Conservation (phyloP, 441 rosid species). For the Eutrema salsugineum region DNA sequence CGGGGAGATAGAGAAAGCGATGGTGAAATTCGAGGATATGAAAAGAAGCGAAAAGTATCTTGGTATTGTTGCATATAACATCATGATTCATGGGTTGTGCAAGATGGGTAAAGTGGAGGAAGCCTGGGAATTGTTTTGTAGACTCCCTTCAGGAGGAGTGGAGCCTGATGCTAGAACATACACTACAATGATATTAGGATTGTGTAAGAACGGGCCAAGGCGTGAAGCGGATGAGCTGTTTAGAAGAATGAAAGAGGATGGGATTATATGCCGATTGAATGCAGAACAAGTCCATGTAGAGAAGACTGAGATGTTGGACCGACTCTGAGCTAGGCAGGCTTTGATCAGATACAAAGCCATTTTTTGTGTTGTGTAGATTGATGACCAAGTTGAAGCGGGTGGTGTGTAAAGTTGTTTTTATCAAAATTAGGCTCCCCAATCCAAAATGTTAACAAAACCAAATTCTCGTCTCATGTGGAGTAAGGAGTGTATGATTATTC, state of each 20-base stretch:
- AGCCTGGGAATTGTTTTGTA: constrained; percentile 11
- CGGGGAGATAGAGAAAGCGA: constrained; percentile 30
- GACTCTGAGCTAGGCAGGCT: not conserved
- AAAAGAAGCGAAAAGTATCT: constrained; percentile 13
- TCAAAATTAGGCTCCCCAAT: no score
- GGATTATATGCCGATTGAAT: constrained; percentile 18
- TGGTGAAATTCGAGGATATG: constrained; percentile 25
- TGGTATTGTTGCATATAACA: constrained; percentile 5
- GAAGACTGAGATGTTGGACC: not conserved
- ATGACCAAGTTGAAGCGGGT: not conserved
- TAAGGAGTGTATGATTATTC: no score
- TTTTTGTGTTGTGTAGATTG: not conserved
- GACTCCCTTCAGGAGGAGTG: constrained; percentile 7
- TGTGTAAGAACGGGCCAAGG: constrained; percentile 24
- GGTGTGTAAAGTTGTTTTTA: not conserved
- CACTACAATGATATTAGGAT: constrained; percentile 31
- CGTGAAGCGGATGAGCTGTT: constrained; percentile 25
- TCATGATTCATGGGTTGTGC: constrained; percentile 22
- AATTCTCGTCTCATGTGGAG: no score
- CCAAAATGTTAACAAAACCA: no score
- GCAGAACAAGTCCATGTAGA: not conserved
- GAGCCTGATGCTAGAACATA: constrained; percentile 29
- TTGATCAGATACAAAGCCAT: not conserved
- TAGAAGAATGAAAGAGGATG: constrained; percentile 33
- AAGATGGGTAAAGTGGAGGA: not conserved